Percentiles rank a stretch among this genome's conserved stretches.
phyloP scores from a whole-genome alignment of 495 filamentous ascomycete species.

The Trichoderma reesei region DNA sequence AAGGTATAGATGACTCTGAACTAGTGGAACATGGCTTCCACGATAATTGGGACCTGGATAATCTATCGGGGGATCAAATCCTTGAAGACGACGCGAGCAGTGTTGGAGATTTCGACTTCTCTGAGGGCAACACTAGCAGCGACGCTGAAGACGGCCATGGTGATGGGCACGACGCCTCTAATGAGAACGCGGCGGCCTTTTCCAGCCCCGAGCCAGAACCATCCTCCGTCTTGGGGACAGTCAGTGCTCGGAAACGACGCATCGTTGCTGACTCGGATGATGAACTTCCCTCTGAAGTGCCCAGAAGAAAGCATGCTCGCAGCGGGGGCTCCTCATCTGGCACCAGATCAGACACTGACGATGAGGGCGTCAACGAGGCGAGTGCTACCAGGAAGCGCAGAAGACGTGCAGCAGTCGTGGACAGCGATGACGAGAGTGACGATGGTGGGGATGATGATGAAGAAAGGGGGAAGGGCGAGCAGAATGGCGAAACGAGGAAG shows the following conservation, averaged over 20 bases:
- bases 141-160: too few species aligned
- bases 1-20: constrained; percentile 1
- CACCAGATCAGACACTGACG: not conserved
- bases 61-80: not conserved
- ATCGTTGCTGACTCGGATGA: constrained; percentile 8
- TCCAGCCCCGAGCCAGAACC: not conserved
- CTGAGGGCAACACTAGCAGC: too few species aligned
- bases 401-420: not conserved
- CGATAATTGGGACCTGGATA: not conserved
- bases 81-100: not conserved
- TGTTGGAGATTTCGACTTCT: too few species aligned
- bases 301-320: not conserved
- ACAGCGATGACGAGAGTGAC: not conserved
- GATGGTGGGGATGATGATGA: not conserved
- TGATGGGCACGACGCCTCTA: not conserved
- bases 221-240: not conserved
- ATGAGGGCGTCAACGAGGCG: not conserved
- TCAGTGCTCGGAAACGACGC: not conserved
- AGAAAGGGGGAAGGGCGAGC: not conserved
- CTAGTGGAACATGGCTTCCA: not conserved
- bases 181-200: not conserved
- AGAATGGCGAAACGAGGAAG: not conserved
- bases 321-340: not conserved
- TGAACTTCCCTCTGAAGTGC: not conserved
- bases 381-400: not conserved